These are phyloP conservation scores for Trichoderma cornu-damae DNA, from an alignment of 2,329 filamentous ascomycete genomes.

Conservation along the genomic window DNA sequence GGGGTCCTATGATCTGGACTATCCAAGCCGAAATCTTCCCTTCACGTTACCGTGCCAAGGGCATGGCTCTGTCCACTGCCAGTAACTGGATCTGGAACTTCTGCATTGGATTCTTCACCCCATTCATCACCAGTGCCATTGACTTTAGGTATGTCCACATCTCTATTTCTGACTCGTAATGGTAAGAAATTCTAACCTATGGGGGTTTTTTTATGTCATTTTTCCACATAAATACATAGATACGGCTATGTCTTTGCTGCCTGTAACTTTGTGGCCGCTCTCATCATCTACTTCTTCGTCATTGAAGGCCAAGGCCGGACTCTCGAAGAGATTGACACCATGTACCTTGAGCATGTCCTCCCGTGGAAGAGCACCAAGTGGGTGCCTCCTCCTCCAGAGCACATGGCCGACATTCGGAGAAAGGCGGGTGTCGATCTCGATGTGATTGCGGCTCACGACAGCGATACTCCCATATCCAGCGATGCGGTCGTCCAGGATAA, in stretches of 20 bases:
- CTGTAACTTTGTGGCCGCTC: constrained; percentile 59
- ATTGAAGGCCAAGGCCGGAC: constrained; percentile 68
- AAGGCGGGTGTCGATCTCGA: constrained; percentile 39
- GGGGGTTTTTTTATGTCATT: too few relatives aligned
- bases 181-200: background rate
- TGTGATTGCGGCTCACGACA: constrained; percentile 15
- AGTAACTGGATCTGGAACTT: constrained; percentile 71
- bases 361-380: constrained; percentile 59
- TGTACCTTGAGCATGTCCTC: constrained; percentile 63
- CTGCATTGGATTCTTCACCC: constrained; percentile 70
- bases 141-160: constrained; percentile 52
- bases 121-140: constrained; percentile 68
- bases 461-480: background rate
- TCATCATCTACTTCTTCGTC: constrained; percentile 72
- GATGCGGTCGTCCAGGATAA: background rate
- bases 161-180: too few relatives aligned
- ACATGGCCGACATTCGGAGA: constrained; percentile 40
- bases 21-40: constrained; percentile 62
- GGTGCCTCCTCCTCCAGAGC: constrained; percentile 41
- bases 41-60: constrained; percentile 54
- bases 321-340: constrained; percentile 74
- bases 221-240: background rate
- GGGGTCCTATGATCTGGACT: constrained; percentile 62
- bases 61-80: constrained; percentile 56
- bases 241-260: constrained; percentile 71